These are phyloP conservation scores for Arabidopsis suecica DNA, from an alignment of 345 rosid genomes.

Conservation along the genomic window DNA sequence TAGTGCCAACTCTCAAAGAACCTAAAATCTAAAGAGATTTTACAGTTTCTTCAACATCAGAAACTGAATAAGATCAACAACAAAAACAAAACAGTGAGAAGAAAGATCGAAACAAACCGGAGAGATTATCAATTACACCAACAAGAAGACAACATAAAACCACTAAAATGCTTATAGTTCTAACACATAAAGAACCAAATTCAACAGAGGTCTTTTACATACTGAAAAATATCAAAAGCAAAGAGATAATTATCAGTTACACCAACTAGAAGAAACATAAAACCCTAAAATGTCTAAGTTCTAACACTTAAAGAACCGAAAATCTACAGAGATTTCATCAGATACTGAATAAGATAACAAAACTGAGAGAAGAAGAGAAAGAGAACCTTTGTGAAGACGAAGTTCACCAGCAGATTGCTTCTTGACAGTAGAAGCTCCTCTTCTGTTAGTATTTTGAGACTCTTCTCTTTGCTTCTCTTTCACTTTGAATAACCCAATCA, in stretches of 20 bases:
- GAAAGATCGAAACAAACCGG: not conserved
- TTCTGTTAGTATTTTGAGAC: conserved; percentile 54
- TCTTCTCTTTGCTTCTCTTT: conserved; percentile 81
- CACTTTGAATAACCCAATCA: conserved; percentile 81
- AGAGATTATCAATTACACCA: not conserved
- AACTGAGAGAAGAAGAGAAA: not conserved
- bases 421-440: conserved; percentile 50
- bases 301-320: not conserved
- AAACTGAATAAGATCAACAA: not conserved
- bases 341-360: not conserved
- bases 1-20: not conserved
- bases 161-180: not conserved
- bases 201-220: not conserved
- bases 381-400: conserved; percentile 80
- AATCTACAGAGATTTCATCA: not conserved
- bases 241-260: not conserved
- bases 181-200: not conserved
- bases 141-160: not conserved
- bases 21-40: not conserved
- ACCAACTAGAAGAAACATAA: not conserved
- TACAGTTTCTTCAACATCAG: not conserved
- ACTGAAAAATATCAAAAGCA: too few species aligned
- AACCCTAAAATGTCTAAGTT: not conserved
- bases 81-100: not conserved
- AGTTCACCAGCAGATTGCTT: conserved; percentile 83